Evolutionary conservation across 192 early-diverging fungal genomes (phyloP).

Genomic region (Coemansia guatemalensis): DNA sequence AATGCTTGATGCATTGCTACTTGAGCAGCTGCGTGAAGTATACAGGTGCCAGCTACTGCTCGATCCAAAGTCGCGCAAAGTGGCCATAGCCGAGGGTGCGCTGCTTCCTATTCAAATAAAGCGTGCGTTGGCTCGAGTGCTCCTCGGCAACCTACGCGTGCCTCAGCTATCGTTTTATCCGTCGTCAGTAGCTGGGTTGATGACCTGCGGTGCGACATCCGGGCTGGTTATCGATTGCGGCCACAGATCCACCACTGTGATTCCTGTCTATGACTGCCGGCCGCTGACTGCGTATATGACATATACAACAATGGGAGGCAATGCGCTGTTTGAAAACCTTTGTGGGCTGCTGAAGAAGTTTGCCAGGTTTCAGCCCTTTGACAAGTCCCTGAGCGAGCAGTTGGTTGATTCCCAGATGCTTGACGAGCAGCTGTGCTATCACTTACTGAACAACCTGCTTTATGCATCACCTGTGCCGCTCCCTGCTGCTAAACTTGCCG

Average conservation of each 20-base stretch:
- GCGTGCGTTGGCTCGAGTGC: conserved; percentile 63
- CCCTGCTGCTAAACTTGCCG: not conserved
- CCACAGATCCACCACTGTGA: conserved; percentile 67
- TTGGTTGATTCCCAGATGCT: conserved; percentile 3
- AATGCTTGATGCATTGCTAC: conserved; percentile 14
- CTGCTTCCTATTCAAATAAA: conserved; percentile 70
- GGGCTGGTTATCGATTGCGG: conserved; percentile 91
- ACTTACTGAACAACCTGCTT: conserved; percentile 10
- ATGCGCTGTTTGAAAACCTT: conserved; percentile 8
- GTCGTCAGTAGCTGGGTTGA: conserved; percentile 65
- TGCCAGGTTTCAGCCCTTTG: conserved; percentile 13
- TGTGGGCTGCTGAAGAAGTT: conserved; percentile 9
- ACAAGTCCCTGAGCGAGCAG: not conserved
- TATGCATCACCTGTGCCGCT: conserved; percentile 12
- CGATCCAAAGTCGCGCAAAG: conserved; percentile 82
- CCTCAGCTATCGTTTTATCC: conserved; percentile 79
- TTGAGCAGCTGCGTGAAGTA: conserved; percentile 30
- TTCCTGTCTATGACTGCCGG: conserved; percentile 65
- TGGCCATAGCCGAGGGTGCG: conserved; percentile 76
- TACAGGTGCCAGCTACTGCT: conserved; percentile 63
- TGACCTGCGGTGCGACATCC: conserved; percentile 71
- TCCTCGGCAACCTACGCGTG: conserved; percentile 77
- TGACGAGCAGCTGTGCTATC: not conserved
- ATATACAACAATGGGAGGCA: conserved; percentile 21
- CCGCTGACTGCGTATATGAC: conserved; percentile 11